phyloP scores from a whole-genome alignment of 2,329 filamentous ascomycete species.

The Coniochaeta hoffmannii region DNA sequence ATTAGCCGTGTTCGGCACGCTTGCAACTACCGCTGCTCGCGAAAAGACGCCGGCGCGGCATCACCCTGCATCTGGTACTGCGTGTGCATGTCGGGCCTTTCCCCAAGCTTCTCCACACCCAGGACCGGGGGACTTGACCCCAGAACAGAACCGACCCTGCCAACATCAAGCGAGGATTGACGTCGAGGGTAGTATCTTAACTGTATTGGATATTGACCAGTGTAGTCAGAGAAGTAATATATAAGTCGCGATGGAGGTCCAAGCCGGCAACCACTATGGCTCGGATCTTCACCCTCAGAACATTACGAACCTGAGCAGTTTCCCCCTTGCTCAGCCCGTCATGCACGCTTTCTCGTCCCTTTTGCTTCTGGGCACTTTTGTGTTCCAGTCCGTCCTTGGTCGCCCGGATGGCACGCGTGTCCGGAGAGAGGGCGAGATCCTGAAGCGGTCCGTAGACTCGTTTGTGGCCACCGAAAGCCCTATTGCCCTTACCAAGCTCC shows the following conservation, averaged over 20 bases:
- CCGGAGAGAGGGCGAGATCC: slow-evolving; percentile 25
- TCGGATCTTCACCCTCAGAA: background rate
- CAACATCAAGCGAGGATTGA: background rate
- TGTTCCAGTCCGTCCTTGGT: slow-evolving; percentile 43
- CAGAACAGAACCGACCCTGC: background rate
- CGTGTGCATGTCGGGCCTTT: slow-evolving; percentile 12
- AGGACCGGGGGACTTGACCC: slow-evolving; percentile 1
- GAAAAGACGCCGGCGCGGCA: slow-evolving; percentile 6
- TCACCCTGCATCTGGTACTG: slow-evolving; percentile 6
- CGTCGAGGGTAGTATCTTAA: background rate
- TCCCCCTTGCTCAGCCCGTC: slow-evolving; percentile 10
- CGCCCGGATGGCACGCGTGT: slow-evolving; percentile 27
- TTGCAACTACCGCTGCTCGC: background rate
- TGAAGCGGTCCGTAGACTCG: slow-evolving; percentile 41
- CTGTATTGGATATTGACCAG: background rate
- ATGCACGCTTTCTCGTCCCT: slow-evolving; percentile 40
- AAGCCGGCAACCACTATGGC: background rate
- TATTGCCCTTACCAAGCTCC: slow-evolving; percentile 41
- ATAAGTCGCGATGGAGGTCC: background rate
- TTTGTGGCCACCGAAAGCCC: slow-evolving; percentile 46
- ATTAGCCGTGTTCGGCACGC: background rate
- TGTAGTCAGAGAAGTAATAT: background rate
- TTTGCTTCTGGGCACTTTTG: slow-evolving; percentile 41
- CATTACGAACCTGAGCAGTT: slow-evolving; percentile 3
- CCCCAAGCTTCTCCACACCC: slow-evolving; percentile 5